Evolutionary conservation across 2,329 filamentous ascomycete genomes (phyloP), one percentile per base, ranked within the genome.

Genomic region (Corniculantispora saksenae): DNA sequence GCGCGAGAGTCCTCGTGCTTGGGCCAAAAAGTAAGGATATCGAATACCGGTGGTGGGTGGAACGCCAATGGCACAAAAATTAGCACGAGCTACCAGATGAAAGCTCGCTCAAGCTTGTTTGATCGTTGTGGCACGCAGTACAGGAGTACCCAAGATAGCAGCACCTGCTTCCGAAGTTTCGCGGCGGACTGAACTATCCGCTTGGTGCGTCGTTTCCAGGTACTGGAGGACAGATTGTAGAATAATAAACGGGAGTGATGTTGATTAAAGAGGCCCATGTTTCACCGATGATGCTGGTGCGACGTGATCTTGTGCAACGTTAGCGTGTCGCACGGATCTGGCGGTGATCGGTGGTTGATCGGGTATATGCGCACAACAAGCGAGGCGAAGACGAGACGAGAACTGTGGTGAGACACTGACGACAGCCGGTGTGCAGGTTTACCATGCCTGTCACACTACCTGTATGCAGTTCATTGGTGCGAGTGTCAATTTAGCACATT

Each of bases 241-340:
- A 45, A 45, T 21, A 29, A 32, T 21, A 38, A 8, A 17, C 48
- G 29, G 35, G 32, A 27, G 17, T 19, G 21, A 61, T 21, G 27
- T 50, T 47, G 57, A 50, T 19, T 21, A 38, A 13, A 32, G 2
- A 23, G 17, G 25, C 32, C 13, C 29, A 38, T 25, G 9, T 7
- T 21, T n/a, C 21, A 23, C 19, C 45, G 45, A 23, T 48, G 19
- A 25, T 53, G 48, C 23, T 12, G 35, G 60, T 62, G 38, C n/a
- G n/a, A 47, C 43, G 32, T 56, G 43, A 56, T 56, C 53, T 56
- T 48, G 61, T 54, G 48, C 23, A 35, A 45, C 27, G 29, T 29
- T 38, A 9, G 25, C 29, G 19, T 51, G 48, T 63, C 21, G 53
- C 51, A 63, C 51, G 40, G 61, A 63, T 63, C 61, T 56, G 51